Conservation (phyloP, 805 yeast species). For the Lipomyces anomalus region DNA sequence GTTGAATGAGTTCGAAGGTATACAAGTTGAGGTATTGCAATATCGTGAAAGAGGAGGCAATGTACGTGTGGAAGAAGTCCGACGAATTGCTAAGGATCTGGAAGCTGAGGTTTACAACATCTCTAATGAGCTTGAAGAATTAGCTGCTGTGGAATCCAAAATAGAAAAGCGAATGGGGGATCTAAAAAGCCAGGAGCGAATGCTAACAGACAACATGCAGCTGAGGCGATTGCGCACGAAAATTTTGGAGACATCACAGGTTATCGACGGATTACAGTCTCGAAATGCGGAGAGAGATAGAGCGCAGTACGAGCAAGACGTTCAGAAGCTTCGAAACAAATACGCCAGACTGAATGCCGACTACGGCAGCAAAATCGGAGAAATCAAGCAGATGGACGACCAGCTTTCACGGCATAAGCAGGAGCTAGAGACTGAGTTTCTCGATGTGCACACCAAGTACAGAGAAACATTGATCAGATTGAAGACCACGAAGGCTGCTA, state of each 20-base stretch:
- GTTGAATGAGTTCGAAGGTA: constrained; percentile 32
- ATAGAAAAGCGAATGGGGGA: constrained; percentile 31
- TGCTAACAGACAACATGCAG: constrained; percentile 59
- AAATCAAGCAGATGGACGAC: constrained; percentile 71
- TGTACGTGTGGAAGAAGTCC: background rate
- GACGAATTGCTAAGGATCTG: constrained; percentile 16
- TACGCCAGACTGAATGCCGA: constrained; percentile 54
- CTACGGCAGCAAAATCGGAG: constrained; percentile 78
- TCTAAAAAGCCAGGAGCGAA: constrained; percentile 44
- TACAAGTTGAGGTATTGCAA: constrained; percentile 30
- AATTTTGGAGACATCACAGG: constrained; percentile 35
- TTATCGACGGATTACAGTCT: constrained; percentile 45
- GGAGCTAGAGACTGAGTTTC: constrained; percentile 68
- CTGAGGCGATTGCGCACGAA: constrained; percentile 43
- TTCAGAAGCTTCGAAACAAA: constrained; percentile 44
- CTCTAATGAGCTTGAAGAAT: constrained; percentile 24
- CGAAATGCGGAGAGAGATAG: constrained; percentile 56
- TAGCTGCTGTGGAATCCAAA: constrained; percentile 25
- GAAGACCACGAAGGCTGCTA: constrained; percentile 68
- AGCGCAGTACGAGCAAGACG: constrained; percentile 54
- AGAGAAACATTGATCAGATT: constrained; percentile 67
- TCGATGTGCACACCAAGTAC: constrained; percentile 57
- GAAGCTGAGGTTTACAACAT: constrained; percentile 25
- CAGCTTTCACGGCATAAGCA: constrained; percentile 51
- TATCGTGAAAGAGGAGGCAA: constrained; percentile 23